Evolutionary conservation across 257 asterid species (phyloP), one percentile per base, ranked within the genome.

Genomic region (Plantago major): DNA sequence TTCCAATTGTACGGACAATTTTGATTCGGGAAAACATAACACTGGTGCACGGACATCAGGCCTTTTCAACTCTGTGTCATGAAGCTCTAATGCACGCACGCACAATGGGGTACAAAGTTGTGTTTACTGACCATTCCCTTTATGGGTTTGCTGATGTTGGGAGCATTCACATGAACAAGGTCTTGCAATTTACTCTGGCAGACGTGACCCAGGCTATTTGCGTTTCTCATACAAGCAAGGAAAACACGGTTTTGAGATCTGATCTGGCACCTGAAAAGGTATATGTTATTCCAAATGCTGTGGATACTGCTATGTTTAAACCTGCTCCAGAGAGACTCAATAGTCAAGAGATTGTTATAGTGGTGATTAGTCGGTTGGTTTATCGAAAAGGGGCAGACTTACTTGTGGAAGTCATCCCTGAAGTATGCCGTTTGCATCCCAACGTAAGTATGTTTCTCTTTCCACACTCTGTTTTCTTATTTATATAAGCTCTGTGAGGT

Each of bases 91-190:
- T 93, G 95, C 96, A 93, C 7, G 97, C 99, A 22, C 92, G 96
- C n/a, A 93, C 97, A 2, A 89, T 92, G 97, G 95, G 97, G 8
- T 89, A 80, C 85, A 87, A 74, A 83, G 99, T 89, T 69, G 88
- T 92, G 60, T 92, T 92, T 69, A 92, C 99, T 7, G 97, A 93
- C 81, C 97, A 93, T 82, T 93, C 99, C 46, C 95, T 93, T 42
- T 93, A 93, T 72, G 99, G 99, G 14, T 92, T 92, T 79, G 89
- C 94, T 69, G 99, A 92, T 48, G 85, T 80, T 73, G 96, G 97
- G 66, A 92, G 99, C 67, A 86, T 89, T 81, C 96, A 93, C 78
- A 89, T 89, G 99, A 89, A 93, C 83, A 93, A 93, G 81, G 97
- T 93, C 19, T 71, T 93, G 80, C 97, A 86, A 66, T 93, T 89